Base-by-base conservation (phyloP, 2,329 filamentous ascomycete species). In the Lecanicillium sp. region DNA sequence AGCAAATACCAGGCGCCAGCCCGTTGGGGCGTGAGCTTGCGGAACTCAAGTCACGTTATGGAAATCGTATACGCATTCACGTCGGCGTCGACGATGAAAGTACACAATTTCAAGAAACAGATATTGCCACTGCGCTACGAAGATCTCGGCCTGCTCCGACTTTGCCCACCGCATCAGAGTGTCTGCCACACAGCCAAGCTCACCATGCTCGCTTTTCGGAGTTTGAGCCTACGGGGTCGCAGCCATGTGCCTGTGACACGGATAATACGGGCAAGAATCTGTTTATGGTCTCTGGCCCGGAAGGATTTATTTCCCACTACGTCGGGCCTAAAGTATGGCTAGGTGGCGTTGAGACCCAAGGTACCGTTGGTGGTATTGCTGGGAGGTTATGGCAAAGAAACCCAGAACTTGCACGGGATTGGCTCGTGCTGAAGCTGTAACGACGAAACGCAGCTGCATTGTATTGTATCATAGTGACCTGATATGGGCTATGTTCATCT, bases 231-330 rank as follows among this genome's bases (percentile, higher is more conserved):
- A 20, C 21, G 2, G 39, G 38, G 1, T 30, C 38, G 7, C 42
- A 30, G 10, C 58, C 66, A 1, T 48, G 45, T 32, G 42, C 37
- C 2, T 48, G 45, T 15, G 11, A 3, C 5, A 20, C 38, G 6
- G 45, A 19, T 3, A 30, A 9, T 7, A 29, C 37, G 5, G 74
- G 78, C 1, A 78, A 76, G 53, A 83, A 82, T 51, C 63, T 95
- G 17, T 71, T 96, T n/a, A 73, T 95, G 48, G 79, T 97, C 1
- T 95, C 90, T 1, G 93, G 93, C 0, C 91, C 93, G 0, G 88
- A 95, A 46, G 91, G 93, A 1, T 97, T 97, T 66, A 77, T 97
- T 32, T 77, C 79, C 36, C 78, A 85, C 54, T 87, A 86, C 67
- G 88, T 89, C 2, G 91, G 93, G 1, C 52, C 82, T 9, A 95